Base-by-base conservation (phyloP, 306 rosid genomes). In the Cyclanthera cordifolia region DNA sequence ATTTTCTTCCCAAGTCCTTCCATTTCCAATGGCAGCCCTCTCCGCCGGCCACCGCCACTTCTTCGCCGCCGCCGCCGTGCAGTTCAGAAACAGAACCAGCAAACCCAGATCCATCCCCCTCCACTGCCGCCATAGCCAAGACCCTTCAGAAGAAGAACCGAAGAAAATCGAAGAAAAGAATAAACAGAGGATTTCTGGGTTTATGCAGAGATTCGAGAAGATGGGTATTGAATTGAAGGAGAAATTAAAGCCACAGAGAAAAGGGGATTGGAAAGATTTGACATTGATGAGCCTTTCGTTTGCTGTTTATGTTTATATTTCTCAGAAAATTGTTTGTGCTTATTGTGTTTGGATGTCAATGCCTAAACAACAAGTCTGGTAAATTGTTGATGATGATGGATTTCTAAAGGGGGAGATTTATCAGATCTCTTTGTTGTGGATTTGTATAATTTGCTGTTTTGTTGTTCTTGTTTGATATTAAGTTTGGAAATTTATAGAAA, bases 211-310 rank as follows among this genome's bases (percentile, higher is more conserved):
- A 20, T 74, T 85, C 28, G 87, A 74, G 68, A 82, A 79, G 76
- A 2, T 80, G 53, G 87, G 91, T 63, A 78, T 79, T 61, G 74
- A 50, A 67, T 2, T 82, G 74, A 83, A 77, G 82, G 74, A 84
- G 73, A 84, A 76, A 73, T 61, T 85, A 75, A 87, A 85, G 70
- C 95, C 96, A 51, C 85, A 84, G 69, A 84, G 77, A 73, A 90
- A 87, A 79, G 96, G 96, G 68, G 96, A 87, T 53, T 90, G 95
- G 96, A 87, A 85, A 63, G 96, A 90, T 50, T 54, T 90, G 85
- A 43, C 85, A 48, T 52, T 90, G 57, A 90, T 90, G 92, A 87
- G 96, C 74, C 72, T 90, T 34, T 87, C 96, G 0, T 90, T 90
- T 78, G 95, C 95, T 60, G 87, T 90, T 75, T 90, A 90, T 84